Evolutionary conservation across 2,329 filamentous ascomycete species (phyloP).

Genomic region (Colletotrichum sp.): DNA sequence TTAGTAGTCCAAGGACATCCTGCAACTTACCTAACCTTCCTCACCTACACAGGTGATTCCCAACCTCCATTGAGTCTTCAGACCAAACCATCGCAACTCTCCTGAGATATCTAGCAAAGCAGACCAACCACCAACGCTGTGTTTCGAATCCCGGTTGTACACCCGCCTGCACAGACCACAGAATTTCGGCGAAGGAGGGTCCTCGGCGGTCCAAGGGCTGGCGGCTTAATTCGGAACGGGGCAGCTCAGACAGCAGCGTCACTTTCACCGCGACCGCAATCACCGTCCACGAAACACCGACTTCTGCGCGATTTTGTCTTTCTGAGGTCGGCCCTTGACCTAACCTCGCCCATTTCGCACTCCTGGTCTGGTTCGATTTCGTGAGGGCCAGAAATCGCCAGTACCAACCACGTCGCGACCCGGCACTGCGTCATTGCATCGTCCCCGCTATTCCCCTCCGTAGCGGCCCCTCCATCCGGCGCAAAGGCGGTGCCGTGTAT

Average conservation of each 20-base stretch:
- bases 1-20: background rate
- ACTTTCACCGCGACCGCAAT: background rate
- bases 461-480: slow-evolving; percentile 16
- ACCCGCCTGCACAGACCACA: slow-evolving; percentile 9
- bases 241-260: slow-evolving; percentile 13
- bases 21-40: background rate
- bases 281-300: background rate
- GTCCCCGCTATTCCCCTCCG: slow-evolving; percentile 20
- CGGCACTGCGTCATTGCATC: slow-evolving; percentile 12
- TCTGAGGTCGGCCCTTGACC: background rate
- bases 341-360: background rate
- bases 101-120: background rate
- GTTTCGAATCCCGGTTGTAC: background rate
- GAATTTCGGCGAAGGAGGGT: background rate
- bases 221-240: slow-evolving; percentile 21
- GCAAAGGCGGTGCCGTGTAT: slow-evolving; percentile 17
- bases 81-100: background rate
- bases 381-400: background rate
- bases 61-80: background rate
- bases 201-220: background rate
- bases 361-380: background rate
- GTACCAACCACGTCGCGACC: background rate
- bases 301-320: slow-evolving; percentile 10
- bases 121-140: background rate
- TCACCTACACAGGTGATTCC: background rate